Base-by-base conservation (phyloP, 1,284 basidiomycete species). In the Hortiboletus rubellus region DNA sequence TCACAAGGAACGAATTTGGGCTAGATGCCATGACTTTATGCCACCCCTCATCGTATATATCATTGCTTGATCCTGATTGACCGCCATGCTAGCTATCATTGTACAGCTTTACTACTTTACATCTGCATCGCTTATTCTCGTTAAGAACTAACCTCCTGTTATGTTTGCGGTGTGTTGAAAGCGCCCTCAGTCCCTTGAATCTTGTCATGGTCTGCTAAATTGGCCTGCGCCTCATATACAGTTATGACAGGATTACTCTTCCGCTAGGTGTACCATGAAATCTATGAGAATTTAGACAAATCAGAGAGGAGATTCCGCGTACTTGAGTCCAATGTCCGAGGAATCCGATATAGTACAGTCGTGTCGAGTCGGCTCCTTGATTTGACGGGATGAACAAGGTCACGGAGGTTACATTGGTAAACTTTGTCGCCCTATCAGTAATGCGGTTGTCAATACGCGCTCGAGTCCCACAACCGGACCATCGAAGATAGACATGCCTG, bases 271-370 rank as follows among this genome's bases (percentile, higher is more conserved):
- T 27, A 22, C 33, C 57, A 58, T 52, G 42, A 55, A 40, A 51
- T 47, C 34, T 5, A 57, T 51, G 40, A 58, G 41, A 43, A 45
- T 41, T 14, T 24, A 27, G 30, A 36, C 14, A n/a, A 40, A 34
- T 22, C 37, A 30, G 24, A 12, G 5, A 50, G n/a, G 22, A n/a
- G 12, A 41, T 34, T 34, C 15, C n/a, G 18, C 67, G 37, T 67
- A 89, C 91, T 78, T 90, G 83, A 54, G 81, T 82, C 85, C 89
- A 92, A 50, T 83, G 79, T 3, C 91, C 91, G n/a, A 91, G 73
- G 67, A 93, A 88, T 10, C 91, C 90, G 34, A 93, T 65, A 62
- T 91, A 93, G 66, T 89, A 91, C 10, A 93, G 75, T 18, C 82
- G 77, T 3, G 80, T 82, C 0, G 79, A 82, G n/a, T 89, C 84